Base-by-base conservation (phyloP, 108 stramenopile species). In the Cyclotella sp. region DNA sequence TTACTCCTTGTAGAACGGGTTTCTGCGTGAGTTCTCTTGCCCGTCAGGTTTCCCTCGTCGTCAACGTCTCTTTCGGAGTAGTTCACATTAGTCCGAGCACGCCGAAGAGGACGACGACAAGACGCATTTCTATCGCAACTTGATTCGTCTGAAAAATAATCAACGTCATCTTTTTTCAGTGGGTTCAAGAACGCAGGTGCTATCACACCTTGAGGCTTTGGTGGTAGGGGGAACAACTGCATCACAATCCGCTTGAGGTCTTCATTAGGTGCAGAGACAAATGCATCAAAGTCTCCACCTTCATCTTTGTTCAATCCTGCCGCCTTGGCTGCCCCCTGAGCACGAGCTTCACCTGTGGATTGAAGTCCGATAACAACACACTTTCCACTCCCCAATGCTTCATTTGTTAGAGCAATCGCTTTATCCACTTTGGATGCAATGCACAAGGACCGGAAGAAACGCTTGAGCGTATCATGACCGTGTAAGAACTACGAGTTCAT, bases 361-460 rank as follows among this genome's bases (percentile, higher is more conserved):
- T 90, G 91, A 13, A 91, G 79, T 5, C 91, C 91, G 42, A 91
- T 91, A 22, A 91, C 81, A 22, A 85, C 85, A 61, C 88, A 89
- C 41, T 88, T 34, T 26, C 86, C 87, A 18, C 80, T 69, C 5
- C 46, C 79, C 21, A 90, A 19, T 4, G 90, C 90, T 29, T 82
- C 61, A 81, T 79, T 86, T 42, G 88, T 79, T 43, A 85, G 54
- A 8, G 41, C 21, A 9, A 88, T 82, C 4, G 89, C 84, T 39
- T 66, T 85, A 22, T 87, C 84, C 14, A 91, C 87, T 67, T 92
- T 92, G 45, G 77, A 70, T 0, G 87, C 91, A 58, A 91, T 87
- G 77, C 87, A 90, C 34, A 92, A 60, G 51, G 62, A 63, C 4
- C 89, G 84, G 61, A 92, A 91, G 70, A 92, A 92, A 42, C 91